Conservation (phyloP, 306 rosid species). For the Vigna reflexopilosa region DNA sequence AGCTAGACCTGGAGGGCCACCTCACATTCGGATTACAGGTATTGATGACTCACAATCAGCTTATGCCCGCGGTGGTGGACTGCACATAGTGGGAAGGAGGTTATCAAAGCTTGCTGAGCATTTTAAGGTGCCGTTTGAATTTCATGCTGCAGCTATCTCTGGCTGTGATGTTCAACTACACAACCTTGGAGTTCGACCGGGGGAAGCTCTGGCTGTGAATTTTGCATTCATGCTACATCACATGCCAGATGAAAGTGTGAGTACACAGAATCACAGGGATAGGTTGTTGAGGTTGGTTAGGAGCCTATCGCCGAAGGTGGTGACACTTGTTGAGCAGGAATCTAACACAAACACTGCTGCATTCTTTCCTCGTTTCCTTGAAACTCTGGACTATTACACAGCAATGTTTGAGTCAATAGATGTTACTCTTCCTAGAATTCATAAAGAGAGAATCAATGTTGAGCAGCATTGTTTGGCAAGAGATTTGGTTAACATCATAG, state of each 20-base stretch:
- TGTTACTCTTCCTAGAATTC: slow-evolving; percentile 75
- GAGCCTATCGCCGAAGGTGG: slow-evolving; percentile 90
- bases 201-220: slow-evolving; percentile 88
- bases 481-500: slow-evolving; percentile 91
- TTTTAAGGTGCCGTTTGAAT: slow-evolving; percentile 85
- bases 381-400: slow-evolving; percentile 74
- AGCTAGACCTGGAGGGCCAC: slow-evolving; percentile 98
- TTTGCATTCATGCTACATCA: slow-evolving; percentile 94
- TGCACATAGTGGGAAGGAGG: slow-evolving; percentile 74
- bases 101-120: slow-evolving; percentile 74
- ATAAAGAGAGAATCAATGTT: slow-evolving; percentile 81
- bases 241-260: slow-evolving; percentile 96
- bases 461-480: slow-evolving; percentile 98
- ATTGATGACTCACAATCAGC: slow-evolving; percentile 84
- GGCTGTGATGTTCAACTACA: slow-evolving; percentile 74
- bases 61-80: slow-evolving; percentile 94
- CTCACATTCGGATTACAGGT: slow-evolving; percentile 93
- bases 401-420: slow-evolving; percentile 97
- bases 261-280: slow-evolving; percentile 86
- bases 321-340: slow-evolving; percentile 98
- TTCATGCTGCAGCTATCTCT: slow-evolving; percentile 75
- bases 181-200: slow-evolving; percentile 64
- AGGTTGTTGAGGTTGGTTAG: slow-evolving; percentile 78
- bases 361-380: slow-evolving; percentile 80
- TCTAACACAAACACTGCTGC: slow-evolving; percentile 88